These are phyloP conservation scores for Hortiboletus campestris DNA, from an alignment of 768 basidiomycete species.

Conservation along the genomic window DNA sequence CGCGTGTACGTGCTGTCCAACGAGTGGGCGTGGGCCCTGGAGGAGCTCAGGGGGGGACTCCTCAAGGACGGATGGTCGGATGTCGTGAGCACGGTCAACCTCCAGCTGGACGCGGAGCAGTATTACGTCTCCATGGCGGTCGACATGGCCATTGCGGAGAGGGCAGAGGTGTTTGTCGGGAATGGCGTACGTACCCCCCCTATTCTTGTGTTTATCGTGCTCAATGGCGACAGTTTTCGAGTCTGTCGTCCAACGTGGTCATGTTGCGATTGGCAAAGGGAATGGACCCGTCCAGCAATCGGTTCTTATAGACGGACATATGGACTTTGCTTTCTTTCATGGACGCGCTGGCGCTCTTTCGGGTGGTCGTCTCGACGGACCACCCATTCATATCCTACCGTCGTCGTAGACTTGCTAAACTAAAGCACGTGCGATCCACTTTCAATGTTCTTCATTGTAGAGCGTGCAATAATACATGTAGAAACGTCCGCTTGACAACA, in stretches of 20 bases:
- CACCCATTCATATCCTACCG: too few species aligned
- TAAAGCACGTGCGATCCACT: too few species aligned
- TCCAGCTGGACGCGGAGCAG: constrained; percentile 46
- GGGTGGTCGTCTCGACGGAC: too few species aligned
- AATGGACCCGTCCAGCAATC: constrained; percentile 37
- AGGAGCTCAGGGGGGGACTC: constrained; percentile 38
- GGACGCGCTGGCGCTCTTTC: too few species aligned
- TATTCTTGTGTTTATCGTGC: neutral
- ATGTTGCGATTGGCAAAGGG: constrained; percentile 47
- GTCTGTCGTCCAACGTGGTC: constrained; percentile 49
- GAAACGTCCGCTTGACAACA: too few species aligned
- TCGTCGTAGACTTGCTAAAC: too few species aligned
- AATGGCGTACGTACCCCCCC: constrained; percentile 49
- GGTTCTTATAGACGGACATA: constrained; percentile 36
- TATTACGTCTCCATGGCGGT: constrained; percentile 49
- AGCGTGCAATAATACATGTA: too few species aligned
- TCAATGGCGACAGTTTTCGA: constrained; percentile 38
- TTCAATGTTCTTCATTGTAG: too few species aligned
- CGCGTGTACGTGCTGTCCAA: constrained; percentile 54
- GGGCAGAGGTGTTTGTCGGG: constrained; percentile 58
- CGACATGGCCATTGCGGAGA: constrained; percentile 60
- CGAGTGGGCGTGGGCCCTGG: constrained; percentile 44
- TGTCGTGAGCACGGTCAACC: constrained; percentile 41
- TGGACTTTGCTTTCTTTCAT: too few species aligned
- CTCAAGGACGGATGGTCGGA: constrained; percentile 50